Percentiles rank a stretch among this genome's conserved stretches.
phyloP scores from a whole-genome alignment of 495 filamentous ascomycete species.

The Neurospora sp. region DNA sequence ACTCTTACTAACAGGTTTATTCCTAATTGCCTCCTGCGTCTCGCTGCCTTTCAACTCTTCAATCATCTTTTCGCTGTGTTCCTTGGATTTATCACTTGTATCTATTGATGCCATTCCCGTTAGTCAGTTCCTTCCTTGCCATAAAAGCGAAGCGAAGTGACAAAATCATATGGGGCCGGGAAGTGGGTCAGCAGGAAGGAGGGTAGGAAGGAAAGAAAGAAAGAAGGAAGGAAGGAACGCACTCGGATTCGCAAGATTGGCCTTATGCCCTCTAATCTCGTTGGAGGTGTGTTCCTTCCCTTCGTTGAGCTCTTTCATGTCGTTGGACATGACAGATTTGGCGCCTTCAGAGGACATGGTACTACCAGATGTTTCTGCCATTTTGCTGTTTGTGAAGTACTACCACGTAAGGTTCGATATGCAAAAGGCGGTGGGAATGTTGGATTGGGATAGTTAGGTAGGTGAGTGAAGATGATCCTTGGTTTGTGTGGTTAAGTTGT shows the following conservation, averaged over 20 bases:
- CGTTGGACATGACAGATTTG: constrained; percentile 27
- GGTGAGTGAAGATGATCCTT: no score
- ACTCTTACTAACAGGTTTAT: constrained; percentile 19
- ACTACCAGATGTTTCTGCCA: not conserved
- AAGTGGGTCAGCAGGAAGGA: not conserved
- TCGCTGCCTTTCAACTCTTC: no score
- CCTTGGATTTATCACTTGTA: constrained; percentile 20
- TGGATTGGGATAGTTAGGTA: no score
- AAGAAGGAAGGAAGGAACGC: not conserved
- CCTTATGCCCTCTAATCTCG: constrained; percentile 20
- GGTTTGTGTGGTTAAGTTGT: no score
- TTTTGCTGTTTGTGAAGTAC: not conserved
- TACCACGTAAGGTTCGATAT: no score
- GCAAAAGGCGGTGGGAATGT: no score
- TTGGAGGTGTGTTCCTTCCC: constrained; percentile 25
- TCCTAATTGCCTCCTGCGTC: constrained; percentile 16
- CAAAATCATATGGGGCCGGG: not conserved
- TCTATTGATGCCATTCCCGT: constrained; percentile 2
- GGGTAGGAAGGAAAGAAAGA: not conserved
- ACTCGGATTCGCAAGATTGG: constrained; percentile 20
- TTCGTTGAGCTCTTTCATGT: constrained; percentile 29
- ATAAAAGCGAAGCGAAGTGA: not conserved
- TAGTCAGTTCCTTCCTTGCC: not conserved
- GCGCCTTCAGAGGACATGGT: constrained; percentile 16
- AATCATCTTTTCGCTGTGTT: constrained; percentile 13